These are phyloP conservation scores for Tuber magnatum DNA, from an alignment of 495 filamentous ascomycete genomes.

Conservation along the genomic window DNA sequence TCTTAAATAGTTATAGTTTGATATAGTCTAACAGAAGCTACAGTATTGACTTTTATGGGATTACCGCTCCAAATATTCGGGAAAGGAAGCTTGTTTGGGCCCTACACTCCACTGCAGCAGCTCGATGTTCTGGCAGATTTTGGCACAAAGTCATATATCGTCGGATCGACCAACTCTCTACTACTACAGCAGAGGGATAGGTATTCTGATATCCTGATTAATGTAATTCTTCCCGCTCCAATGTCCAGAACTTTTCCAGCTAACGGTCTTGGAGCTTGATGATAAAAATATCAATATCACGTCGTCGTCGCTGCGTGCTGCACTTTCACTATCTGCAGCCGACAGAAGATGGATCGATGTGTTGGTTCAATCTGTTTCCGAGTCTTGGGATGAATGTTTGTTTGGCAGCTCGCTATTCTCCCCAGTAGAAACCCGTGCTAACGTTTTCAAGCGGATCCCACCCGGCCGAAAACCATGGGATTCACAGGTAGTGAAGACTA, in stretches of 20 bases:
- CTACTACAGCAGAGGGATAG: slow-evolving; percentile 88
- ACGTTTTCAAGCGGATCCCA: slow-evolving; percentile 55
- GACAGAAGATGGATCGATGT: slow-evolving; percentile 97
- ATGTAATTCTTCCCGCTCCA: slow-evolving; percentile 47
- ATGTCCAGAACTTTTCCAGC: not conserved
- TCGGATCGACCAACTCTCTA: slow-evolving; percentile 92
- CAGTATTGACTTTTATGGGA: slow-evolving; percentile 86
- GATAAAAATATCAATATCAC: slow-evolving; percentile 78
- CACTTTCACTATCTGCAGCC: slow-evolving; percentile 71
- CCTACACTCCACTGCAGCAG: slow-evolving; percentile 93
- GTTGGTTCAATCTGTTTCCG: slow-evolving; percentile 82
- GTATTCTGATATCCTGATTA: slow-evolving; percentile 96
- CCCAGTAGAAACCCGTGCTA: slow-evolving; percentile 2
- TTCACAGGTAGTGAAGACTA: slow-evolving; percentile 97
- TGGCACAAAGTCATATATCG: slow-evolving; percentile 93
- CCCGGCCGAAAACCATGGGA: slow-evolving; percentile 82
- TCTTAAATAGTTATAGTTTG: not conserved
- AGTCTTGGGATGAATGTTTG: slow-evolving; percentile 81
- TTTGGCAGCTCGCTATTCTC: not conserved
- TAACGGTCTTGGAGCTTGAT: slow-evolving; percentile 57
- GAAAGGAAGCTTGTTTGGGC: slow-evolving; percentile 92
- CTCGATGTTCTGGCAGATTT: slow-evolving; percentile 89
- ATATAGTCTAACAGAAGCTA: slow-evolving; percentile 34
- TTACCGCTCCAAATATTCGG: slow-evolving; percentile 91
- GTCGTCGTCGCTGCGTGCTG: slow-evolving; percentile 66